These are phyloP conservation scores for Tillandsia leiboldiana DNA, from an alignment of 176 grass and related monocot genomes.

Conservation along the genomic window DNA sequence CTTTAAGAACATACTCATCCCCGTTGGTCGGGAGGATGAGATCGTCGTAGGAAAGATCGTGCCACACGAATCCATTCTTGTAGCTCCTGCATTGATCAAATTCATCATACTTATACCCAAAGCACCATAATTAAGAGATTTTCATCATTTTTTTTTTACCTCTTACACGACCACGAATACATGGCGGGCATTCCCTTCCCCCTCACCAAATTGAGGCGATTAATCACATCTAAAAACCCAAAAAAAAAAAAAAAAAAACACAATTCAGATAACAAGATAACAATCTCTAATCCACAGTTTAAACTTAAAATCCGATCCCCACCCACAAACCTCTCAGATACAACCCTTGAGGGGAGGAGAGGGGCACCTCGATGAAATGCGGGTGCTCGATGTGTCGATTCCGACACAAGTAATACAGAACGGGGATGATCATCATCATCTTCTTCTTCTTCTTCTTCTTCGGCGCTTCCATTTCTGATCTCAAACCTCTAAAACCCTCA, in stretches of 20 bases:
- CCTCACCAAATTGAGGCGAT: constrained; percentile 67
- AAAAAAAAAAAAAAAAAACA: neutral
- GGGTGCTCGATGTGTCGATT: constrained; percentile 96
- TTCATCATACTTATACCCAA: neutral
- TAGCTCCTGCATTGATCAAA: constrained; percentile 54
- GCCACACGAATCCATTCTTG: constrained; percentile 99
- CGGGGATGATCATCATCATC: constrained; percentile 42
- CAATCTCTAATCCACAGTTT: neutral
- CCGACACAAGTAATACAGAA: constrained; percentile 95
- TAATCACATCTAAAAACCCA: constrained; percentile 54
- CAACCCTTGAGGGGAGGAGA: constrained; percentile 52
- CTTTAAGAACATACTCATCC: constrained; percentile 91
- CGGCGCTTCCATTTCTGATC: no score
- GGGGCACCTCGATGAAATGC: constrained; percentile 91
- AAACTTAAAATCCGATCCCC: neutral
- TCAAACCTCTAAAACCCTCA: neutral
- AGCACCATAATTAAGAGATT: neutral
- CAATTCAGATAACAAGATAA: neutral
- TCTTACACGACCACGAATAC: constrained; percentile 99
- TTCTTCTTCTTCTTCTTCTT: constrained; percentile 27
- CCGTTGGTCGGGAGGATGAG: constrained; percentile 66
- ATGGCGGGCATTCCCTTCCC: constrained; percentile 72
- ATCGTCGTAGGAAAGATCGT: constrained; percentile 78
- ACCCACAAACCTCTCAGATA: constrained; percentile 58
- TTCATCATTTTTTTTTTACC: constrained; percentile 23